A percentile compares a stretch with the other conserved stretches of the same genome.
phyloP scores from a whole-genome alignment of 2,329 filamentous ascomycete genomes.

The Aspergillus candidus region DNA sequence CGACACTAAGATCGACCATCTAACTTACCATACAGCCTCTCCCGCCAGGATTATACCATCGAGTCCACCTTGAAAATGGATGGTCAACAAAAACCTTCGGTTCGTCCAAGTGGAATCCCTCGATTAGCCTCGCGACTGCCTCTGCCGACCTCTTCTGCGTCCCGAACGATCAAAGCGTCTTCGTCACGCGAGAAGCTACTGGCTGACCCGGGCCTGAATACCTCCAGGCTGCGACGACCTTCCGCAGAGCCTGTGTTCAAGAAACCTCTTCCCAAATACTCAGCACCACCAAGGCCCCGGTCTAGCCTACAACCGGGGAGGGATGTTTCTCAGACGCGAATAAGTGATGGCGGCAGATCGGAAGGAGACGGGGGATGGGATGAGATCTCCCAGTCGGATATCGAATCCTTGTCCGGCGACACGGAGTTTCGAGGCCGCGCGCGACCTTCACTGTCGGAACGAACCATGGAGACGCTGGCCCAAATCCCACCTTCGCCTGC shows the following conservation, averaged over 20 bases:
- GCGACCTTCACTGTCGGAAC: conserved; percentile 57
- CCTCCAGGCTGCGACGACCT: conserved; percentile 32
- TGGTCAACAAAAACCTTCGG: conserved; percentile 23
- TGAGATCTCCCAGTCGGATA: conserved; percentile 10
- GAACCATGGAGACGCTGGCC: conserved; percentile 79
- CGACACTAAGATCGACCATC: no score
- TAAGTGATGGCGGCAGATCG: conserved; percentile 13
- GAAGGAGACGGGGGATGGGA: conserved; percentile 11
- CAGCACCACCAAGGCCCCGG: conserved; percentile 19
- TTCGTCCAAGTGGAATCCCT: conserved; percentile 40
- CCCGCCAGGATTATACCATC: no score
- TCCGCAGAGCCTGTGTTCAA: conserved; percentile 35
- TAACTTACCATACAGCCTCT: no score
- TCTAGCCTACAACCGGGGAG: conserved; percentile 15
- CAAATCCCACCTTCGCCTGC: conserved; percentile 72
- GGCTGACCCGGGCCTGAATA: conserved; percentile 34
- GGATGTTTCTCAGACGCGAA: conserved; percentile 16
- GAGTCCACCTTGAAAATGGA: conserved; percentile 25
- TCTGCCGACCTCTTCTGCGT: conserved; percentile 38
- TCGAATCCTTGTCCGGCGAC: conserved; percentile 14
- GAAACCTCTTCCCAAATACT: conserved; percentile 24
- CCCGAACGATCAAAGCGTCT: conserved; percentile 41
- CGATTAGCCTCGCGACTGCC: conserved; percentile 49
- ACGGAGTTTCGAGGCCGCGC: conserved; percentile 20
- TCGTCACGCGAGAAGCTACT: conserved; percentile 45